phyloP scores from a whole-genome alignment of 2,329 filamentous ascomycete genomes.

The Cytospora piceae region DNA sequence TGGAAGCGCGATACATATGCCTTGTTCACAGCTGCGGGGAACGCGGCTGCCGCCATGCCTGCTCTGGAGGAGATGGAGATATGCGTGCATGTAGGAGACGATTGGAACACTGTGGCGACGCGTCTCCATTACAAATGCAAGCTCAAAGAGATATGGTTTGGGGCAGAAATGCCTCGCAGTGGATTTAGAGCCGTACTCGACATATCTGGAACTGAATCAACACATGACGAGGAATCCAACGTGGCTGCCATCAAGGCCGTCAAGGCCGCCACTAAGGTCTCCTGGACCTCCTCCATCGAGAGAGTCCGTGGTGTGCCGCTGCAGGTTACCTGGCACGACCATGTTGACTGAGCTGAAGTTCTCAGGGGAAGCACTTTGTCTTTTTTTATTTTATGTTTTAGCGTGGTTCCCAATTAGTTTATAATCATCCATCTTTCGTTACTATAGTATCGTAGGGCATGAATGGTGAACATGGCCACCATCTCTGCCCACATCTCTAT shows the following conservation, averaged over 20 bases:
- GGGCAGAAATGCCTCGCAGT: neutral
- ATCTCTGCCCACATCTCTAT: too few relatives aligned
- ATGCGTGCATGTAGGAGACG: neutral
- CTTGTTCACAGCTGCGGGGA: neutral
- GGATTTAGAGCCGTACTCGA: neutral
- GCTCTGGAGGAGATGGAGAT: neutral
- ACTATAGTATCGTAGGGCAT: too few relatives aligned
- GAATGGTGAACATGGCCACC: too few relatives aligned
- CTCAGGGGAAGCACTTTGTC: too few relatives aligned
- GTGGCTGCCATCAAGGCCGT: too few relatives aligned
- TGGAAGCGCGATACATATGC: neutral
- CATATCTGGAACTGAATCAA: too few relatives aligned
- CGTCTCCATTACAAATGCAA: neutral
- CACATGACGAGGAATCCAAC: too few relatives aligned
- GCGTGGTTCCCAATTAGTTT: too few relatives aligned
- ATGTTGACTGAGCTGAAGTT: too few relatives aligned
- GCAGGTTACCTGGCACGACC: neutral
- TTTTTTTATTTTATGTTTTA: too few relatives aligned
- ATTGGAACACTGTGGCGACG: neutral
- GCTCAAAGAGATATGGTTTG: neutral
- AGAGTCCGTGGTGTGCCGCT: neutral
- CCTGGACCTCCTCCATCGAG: neutral
- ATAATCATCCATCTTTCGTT: too few relatives aligned
- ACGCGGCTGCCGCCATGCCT: neutral
- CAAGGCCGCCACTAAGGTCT: neutral